These are phyloP conservation scores for Exsudoporus floridanus DNA, from an alignment of 1,284 basidiomycete genomes.

Conservation along the genomic window DNA sequence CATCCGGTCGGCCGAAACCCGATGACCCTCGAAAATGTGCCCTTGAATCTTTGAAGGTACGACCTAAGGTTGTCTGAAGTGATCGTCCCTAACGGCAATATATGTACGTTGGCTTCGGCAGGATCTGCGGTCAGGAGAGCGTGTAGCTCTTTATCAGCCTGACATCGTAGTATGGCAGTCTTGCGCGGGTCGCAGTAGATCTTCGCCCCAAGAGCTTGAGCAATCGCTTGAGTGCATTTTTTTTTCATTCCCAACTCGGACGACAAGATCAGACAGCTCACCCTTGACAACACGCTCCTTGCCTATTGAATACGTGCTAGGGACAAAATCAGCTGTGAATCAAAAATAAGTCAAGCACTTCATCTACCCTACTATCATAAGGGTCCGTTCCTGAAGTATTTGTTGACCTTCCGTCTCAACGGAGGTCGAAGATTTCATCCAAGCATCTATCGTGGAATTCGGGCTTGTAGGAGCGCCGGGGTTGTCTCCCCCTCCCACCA, in stretches of 20 bases:
- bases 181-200: constrained; percentile 90
- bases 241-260: neutral
- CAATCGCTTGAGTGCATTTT: constrained; percentile 60
- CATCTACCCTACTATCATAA: constrained; percentile 87
- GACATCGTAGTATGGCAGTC: constrained; percentile 74
- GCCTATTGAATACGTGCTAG: constrained; percentile 92
- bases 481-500: constrained; percentile 40
- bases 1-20: constrained; percentile 94
- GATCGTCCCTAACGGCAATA: constrained; percentile 81
- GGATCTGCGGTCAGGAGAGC: constrained; percentile 79
- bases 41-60: constrained; percentile 78
- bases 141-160: constrained; percentile 82
- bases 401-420: constrained; percentile 35
- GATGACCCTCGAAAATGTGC: constrained; percentile 72
- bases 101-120: constrained; percentile 75
- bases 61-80: constrained; percentile 75
- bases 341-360: neutral
- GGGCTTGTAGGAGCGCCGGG: constrained; percentile 17
- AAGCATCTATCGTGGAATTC: constrained; percentile 43
- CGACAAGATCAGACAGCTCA: constrained; percentile 27
- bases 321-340: constrained; percentile 4
- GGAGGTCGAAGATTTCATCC: constrained; percentile 33
- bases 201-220: constrained; percentile 77
- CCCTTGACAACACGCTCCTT: constrained; percentile 98
- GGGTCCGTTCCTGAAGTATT: constrained; percentile 36